Conservation (phyloP, 176 grass and related monocot species). For the Triticum monococcum region DNA sequence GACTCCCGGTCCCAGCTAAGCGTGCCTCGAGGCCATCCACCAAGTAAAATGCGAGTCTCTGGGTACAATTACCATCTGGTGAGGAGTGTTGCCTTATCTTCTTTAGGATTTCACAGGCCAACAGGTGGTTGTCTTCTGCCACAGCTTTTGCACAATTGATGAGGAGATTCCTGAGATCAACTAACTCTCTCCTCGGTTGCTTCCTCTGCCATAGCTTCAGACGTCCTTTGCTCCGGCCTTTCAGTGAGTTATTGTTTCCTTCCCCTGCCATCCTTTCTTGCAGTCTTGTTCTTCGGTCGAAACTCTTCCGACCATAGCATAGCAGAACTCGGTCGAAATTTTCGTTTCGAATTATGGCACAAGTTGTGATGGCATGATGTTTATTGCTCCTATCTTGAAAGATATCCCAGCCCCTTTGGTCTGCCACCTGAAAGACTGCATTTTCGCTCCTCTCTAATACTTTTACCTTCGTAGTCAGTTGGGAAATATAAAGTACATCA, state of each 20-base stretch:
- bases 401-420: neutral
- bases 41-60: too few relatives aligned
- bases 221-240: neutral
- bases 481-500: neutral
- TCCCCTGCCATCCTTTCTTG: constrained; percentile 38
- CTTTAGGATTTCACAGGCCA: constrained; percentile 42
- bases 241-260: constrained; percentile 9
- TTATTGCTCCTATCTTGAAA: constrained; percentile 42
- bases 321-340: constrained; percentile 57
- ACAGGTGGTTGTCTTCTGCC: constrained; percentile 4
- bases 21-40: too few relatives aligned
- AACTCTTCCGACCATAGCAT: neutral
- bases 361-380: constrained; percentile 38
- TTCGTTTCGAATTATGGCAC: constrained; percentile 38
- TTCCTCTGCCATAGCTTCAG: constrained; percentile 14
- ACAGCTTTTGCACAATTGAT: constrained; percentile 52
- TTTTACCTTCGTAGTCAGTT: neutral
- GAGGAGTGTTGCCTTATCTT: constrained; percentile 50
- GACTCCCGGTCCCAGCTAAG: constrained; percentile 51
- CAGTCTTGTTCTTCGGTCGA: constrained; percentile 15
- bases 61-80: too few relatives aligned
- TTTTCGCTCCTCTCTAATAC: constrained; percentile 13
- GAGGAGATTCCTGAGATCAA: constrained; percentile 53
- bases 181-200: neutral
- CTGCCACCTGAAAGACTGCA: too few relatives aligned